Conservation (phyloP, 1,139 yeast species). For the Candida albicans region DNA sequence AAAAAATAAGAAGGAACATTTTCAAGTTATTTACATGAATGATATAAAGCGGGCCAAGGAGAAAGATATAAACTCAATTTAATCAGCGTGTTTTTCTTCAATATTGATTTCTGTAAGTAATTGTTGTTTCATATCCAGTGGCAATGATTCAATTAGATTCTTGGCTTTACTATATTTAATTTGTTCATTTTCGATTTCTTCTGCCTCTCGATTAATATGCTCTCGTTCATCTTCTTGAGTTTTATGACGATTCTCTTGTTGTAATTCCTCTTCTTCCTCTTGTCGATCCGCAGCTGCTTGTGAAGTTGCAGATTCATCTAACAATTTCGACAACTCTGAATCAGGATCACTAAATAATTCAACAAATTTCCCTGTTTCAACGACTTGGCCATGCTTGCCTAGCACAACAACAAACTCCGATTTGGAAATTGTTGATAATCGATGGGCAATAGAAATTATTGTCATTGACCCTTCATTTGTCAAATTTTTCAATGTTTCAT, state of each 20-base stretch:
- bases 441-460: constrained; percentile 88
- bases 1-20: background rate
- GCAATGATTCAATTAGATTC: constrained; percentile 40
- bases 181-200: constrained; percentile 23
- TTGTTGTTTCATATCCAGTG: constrained; percentile 33
- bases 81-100: constrained; percentile 21
- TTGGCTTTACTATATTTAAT: constrained; percentile 24
- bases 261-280: constrained; percentile 20
- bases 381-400: constrained; percentile 46
- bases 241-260: constrained; percentile 19
- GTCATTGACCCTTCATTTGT: constrained; percentile 64
- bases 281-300: constrained; percentile 24
- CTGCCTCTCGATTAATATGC: constrained; percentile 29
- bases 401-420: constrained; percentile 58
- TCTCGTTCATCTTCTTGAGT: constrained; percentile 20
- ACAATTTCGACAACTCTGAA: constrained; percentile 44
- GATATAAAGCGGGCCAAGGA: no score
- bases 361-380: constrained; percentile 43
- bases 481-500: constrained; percentile 57
- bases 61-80: constrained; percentile 13
- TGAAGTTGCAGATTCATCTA: constrained; percentile 37
- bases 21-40: background rate
- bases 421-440: constrained; percentile 73
- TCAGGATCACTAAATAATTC: constrained; percentile 43
- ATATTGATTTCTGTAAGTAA: constrained; percentile 30